Conservation (phyloP, 139 green algal species). For the Closterium sp. region DNA sequence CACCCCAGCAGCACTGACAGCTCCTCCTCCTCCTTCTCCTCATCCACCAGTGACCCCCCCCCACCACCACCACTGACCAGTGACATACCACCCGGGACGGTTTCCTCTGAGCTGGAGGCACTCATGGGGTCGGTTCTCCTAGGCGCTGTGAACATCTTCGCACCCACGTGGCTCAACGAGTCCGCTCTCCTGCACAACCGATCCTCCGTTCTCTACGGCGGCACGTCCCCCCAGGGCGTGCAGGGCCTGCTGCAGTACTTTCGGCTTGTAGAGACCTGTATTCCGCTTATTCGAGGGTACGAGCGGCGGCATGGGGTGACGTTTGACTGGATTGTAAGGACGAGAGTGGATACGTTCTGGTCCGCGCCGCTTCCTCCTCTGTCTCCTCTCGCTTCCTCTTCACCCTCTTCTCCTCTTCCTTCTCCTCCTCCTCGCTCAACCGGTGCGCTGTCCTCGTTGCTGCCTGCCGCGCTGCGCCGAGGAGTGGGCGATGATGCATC, state of each 20-base stretch:
- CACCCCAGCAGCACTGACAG: neutral
- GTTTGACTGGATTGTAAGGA: constrained; percentile 27
- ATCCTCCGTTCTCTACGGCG: neutral
- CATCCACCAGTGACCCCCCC: no score
- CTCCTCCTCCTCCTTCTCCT: neutral
- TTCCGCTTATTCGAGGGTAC: constrained; percentile 7
- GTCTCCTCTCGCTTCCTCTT: no score
- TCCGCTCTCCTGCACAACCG: neutral
- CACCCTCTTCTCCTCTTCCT: no score
- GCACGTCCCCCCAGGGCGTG: neutral
- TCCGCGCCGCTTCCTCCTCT: neutral
- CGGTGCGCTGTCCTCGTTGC: neutral
- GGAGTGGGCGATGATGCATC: no score
- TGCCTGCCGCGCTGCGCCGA: neutral
- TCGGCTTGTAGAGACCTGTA: constrained; percentile 28
- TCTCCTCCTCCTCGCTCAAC: no score
- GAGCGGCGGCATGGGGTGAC: constrained; percentile 10
- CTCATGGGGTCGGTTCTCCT: neutral
- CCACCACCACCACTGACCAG: no score
- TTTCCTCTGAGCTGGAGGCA: no score
- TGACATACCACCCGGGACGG: no score
- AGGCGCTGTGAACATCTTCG: neutral
- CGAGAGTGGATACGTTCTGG: constrained; percentile 31
- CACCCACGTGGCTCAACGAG: neutral
- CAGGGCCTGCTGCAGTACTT: constrained; percentile 49